Evolutionary conservation across 441 rosid species (phyloP), one percentile per base, ranked within the genome.

Genomic region (Biscutella laevigata): DNA sequence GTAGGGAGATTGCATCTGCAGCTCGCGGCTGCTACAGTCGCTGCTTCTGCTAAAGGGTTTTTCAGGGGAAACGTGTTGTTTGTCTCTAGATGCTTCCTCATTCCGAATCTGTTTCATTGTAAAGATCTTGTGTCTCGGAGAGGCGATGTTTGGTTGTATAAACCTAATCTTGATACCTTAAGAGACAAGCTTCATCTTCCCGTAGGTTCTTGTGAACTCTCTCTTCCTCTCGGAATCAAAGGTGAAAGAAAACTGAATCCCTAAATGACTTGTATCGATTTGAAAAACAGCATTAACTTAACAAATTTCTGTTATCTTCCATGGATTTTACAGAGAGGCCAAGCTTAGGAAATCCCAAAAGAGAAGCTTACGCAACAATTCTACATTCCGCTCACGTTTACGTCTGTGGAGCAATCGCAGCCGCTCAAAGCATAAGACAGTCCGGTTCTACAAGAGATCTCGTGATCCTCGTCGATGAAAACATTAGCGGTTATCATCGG

Each of bases 281-380:
- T 44, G 5, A 22, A 45, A 28, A 15, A 2, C 2, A 27, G 17
- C 2, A 15, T 42, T 30, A 13, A 35, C 13, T 35, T 32, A 13
- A 29, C 4, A 8, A 3, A 2, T 19, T 48, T 34, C 0, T n/a
- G 16, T 24, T 16, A 39, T 17, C 42, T 25, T 47, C 16, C 9
- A 3, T 42, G 22, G 20, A 20, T 57, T 64, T 40, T 36, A 45
- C 75, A 81, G 89, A 72, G 44, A 53, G 77, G 15, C 56, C 36
- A 53, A 77, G 79, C 38, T 58, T 74, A 4, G 88, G 90, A 53
- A 80, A 70, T 44, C 74, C 71, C n/a, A 59, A 17, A 41, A 61
- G 94, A 56, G 94, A 91, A 79, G 96, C 98, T 20, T 91, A 87
- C 47, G 96, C 95, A 13, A 91, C 98, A 14, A 83, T 91, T 61